Evolutionary conservation across 768 basidiomycete genomes (phyloP).

Genomic region (Lentinula guzmanii): DNA sequence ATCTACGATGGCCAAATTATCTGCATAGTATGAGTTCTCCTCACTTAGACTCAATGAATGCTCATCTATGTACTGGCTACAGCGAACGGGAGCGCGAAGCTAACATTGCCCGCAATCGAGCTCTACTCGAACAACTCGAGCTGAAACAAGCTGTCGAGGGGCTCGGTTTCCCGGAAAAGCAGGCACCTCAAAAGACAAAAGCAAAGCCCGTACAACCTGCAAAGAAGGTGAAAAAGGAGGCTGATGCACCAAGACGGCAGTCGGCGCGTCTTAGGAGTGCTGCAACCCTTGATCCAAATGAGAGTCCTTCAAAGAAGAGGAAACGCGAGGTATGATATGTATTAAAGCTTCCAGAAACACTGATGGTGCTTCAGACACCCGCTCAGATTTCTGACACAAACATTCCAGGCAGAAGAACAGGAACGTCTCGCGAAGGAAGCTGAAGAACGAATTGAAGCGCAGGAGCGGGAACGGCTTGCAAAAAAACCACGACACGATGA

Average conservation of each 20-base stretch:
- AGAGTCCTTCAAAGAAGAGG: conserved; percentile 56
- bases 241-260: conserved; percentile 53
- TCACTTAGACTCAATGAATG: not conserved
- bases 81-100: conserved; percentile 70
- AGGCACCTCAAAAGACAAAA: conserved; percentile 27
- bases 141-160: conserved; percentile 49
- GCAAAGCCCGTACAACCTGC: conserved; percentile 59
- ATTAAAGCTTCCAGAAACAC: not conserved
- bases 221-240: conserved; percentile 45
- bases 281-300: conserved; percentile 44
- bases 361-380: not conserved
- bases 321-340: conserved; percentile 53
- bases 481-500: conserved; percentile 66
- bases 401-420: conserved; percentile 42
- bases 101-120: conserved; percentile 78
- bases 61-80: not conserved
- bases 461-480: conserved; percentile 56
- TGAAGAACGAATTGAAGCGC: conserved; percentile 52
- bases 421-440: conserved; percentile 47
- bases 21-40: not conserved
- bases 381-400: no score
- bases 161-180: conserved; percentile 38
- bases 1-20: not conserved
- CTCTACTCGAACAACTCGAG: conserved; percentile 65
- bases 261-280: conserved; percentile 55